Evolutionary conservation across 768 basidiomycete genomes (phyloP).

Genomic region (Suillus hirtellus): DNA sequence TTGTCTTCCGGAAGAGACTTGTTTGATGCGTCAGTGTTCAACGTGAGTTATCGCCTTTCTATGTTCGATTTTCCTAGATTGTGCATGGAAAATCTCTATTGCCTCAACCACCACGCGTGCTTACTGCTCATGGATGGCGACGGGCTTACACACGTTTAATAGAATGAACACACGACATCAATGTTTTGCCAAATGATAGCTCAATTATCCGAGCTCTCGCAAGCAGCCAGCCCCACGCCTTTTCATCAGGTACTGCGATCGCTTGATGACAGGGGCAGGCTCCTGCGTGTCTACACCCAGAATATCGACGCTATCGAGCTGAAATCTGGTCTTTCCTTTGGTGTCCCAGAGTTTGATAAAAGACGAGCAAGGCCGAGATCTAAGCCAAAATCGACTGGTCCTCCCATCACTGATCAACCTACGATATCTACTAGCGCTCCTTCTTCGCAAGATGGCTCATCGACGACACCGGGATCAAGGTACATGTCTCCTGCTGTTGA

Average conservation of each 20-base stretch:
- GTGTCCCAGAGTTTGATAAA: conserved; percentile 70
- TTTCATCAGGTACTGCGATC: conserved; percentile 77
- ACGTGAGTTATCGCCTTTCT: conserved; percentile 48
- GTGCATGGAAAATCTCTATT: neutral
- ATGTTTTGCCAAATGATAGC: conserved; percentile 91
- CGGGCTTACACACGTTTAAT: conserved; percentile 26
- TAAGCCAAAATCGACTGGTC: conserved; percentile 39
- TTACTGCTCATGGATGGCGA: conserved; percentile 8
- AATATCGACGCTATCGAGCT: conserved; percentile 90
- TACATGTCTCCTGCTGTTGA: conserved; percentile 54
- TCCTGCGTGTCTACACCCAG: conserved; percentile 89
- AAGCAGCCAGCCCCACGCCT: conserved; percentile 71
- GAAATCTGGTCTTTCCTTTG: conserved; percentile 85
- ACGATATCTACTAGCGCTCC: conserved; percentile 12
- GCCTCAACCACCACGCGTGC: conserved; percentile 7
- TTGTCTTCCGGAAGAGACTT: conserved; percentile 81
- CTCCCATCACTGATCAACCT: conserved; percentile 18
- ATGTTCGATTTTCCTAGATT: conserved; percentile 8
- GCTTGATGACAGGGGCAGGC: conserved; percentile 72
- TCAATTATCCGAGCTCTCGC: conserved; percentile 70
- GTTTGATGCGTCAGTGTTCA: conserved; percentile 89
- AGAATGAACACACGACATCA: conserved; percentile 75
- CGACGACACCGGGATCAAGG: conserved; percentile 34
- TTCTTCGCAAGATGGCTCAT: conserved; percentile 19
- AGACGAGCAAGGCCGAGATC: conserved; percentile 55